Evolutionary conservation across 2,329 filamentous ascomycete species (phyloP), one percentile per base, ranked within the genome.

Genomic region (Botrytis hyacinthi): DNA sequence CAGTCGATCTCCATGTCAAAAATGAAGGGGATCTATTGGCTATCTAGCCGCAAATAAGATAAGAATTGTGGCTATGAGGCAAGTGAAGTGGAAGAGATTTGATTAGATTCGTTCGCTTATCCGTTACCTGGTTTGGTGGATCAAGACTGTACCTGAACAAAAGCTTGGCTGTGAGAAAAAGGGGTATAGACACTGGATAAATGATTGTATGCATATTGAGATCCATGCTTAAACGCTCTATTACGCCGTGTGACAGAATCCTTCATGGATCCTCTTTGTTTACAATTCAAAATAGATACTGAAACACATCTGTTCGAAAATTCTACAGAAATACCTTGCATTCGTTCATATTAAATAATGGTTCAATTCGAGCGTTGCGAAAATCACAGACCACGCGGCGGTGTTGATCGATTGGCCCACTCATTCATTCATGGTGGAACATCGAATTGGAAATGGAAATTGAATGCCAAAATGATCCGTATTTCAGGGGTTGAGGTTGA

Each of bases 331-430:
- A 4, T 42, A 4, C 9, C 65, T 57, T 20, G 16, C 40, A 0
- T 42, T 14, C 48, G 42, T n/a, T 54, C 32, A 29, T 37, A 12
- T 37, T 29, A 14, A 32, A 67, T 69, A 6, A 2, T 57, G 12
- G 18, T 69, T 69, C 66, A 42, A 26, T 40, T 42, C 40, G 35
- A 57, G 10, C 48, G 46, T 68, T 35, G 18, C 35, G 29, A 48
- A 20, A 68, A 57, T 42, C 66, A 68, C 48, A n/a, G 66, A 42
- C 65, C 66, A 68, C 22, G 35, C 16, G 48, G 66, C 48, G 35
- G 66, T 57, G 66, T 68, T 68, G 46, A 68, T 68, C 66, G 48
- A 32, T 68, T 32, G 48, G 48, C 66, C 66, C 66, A 57, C 66
- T 57, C 66, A 40, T 48, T 54, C n/a, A 32, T 22, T 18, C 35